phyloP scores from a whole-genome alignment of 371 early-diverging fungal species.

The Catenaria anguillulae region DNA sequence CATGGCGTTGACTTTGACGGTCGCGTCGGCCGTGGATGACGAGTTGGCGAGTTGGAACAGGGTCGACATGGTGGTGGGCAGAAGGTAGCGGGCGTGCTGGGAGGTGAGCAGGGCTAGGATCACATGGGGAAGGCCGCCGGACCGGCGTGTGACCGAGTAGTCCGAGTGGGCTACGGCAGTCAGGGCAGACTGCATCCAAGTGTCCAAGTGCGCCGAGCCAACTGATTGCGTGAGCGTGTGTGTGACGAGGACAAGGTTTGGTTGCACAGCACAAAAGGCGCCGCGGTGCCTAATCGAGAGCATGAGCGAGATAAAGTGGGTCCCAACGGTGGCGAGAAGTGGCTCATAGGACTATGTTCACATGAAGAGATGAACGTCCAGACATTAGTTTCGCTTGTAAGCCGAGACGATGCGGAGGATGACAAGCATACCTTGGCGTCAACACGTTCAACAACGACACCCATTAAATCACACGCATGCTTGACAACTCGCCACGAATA shows the following conservation, averaged over 20 bases:
- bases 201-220: neutral
- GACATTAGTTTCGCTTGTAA: too few species aligned
- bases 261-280: conserved; percentile 76
- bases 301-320: conserved; percentile 17
- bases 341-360: conserved; percentile 10
- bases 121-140: conserved; percentile 77
- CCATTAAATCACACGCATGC: conserved; percentile 47
- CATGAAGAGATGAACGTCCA: too few species aligned
- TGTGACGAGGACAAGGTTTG: conserved; percentile 57
- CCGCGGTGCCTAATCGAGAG: conserved; percentile 73
- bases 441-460: conserved; percentile 6
- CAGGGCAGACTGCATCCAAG: conserved; percentile 26
- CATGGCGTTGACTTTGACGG: conserved; percentile 73
- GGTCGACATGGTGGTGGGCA: conserved; percentile 47
- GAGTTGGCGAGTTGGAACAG: conserved; percentile 24
- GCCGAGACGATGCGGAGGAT: conserved; percentile 12
- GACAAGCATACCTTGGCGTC: too few species aligned
- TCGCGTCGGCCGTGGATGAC: conserved; percentile 29
- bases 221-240: conserved; percentile 35
- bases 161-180: conserved; percentile 21
- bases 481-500: conserved; percentile 88
- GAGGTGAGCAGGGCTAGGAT: conserved; percentile 69
- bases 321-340: conserved; percentile 11
- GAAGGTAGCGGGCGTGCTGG: conserved; percentile 42
- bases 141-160: conserved; percentile 83